These are phyloP conservation scores for Fusarium concolor DNA, from an alignment of 2,329 filamentous ascomycete genomes.

Conservation along the genomic window DNA sequence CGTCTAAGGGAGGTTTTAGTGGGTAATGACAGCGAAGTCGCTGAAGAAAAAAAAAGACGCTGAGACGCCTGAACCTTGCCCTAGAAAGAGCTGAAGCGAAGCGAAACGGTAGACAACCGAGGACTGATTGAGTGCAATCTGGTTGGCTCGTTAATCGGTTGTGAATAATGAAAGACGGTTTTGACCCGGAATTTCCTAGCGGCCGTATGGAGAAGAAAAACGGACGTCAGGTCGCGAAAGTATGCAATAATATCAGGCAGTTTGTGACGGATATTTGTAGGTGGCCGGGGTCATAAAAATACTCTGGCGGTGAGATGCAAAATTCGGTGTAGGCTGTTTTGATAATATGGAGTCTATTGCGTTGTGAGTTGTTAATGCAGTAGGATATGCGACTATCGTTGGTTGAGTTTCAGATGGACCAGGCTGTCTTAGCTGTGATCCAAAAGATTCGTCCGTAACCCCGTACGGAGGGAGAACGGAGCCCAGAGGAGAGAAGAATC, in stretches of 20 bases:
- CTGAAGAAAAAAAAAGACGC: neutral
- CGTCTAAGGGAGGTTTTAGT: conserved; percentile 33
- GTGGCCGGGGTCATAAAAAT: conserved; percentile 22
- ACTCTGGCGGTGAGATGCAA: conserved; percentile 21
- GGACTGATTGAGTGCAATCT: conserved; percentile 20
- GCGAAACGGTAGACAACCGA: conserved; percentile 14
- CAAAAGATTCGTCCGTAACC: conserved; percentile 16
- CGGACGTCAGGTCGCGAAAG: conserved; percentile 3
- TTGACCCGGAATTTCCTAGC: conserved; percentile 25
- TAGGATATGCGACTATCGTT: conserved; percentile 25
- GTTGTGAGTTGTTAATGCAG: conserved; percentile 36
- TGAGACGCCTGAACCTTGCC: conserved; percentile 23
- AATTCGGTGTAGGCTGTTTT: conserved; percentile 9
- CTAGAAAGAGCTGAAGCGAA: conserved; percentile 21
- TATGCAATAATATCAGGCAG: conserved; percentile 19
- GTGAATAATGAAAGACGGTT: conserved; percentile 25
- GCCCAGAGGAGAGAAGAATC: conserved; percentile 1
- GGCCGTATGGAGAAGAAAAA: conserved; percentile 22
- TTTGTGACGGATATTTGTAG: conserved; percentile 26
- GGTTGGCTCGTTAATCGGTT: conserved; percentile 35
- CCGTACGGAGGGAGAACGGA: conserved; percentile 15
- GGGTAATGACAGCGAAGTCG: conserved; percentile 27
- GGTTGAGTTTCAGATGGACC: conserved; percentile 24
- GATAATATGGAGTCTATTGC: conserved; percentile 29
- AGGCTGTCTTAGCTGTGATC: conserved; percentile 16